phyloP scores from a whole-genome alignment of 208 protist species.

The Trypanosomatidae sp. region DNA sequence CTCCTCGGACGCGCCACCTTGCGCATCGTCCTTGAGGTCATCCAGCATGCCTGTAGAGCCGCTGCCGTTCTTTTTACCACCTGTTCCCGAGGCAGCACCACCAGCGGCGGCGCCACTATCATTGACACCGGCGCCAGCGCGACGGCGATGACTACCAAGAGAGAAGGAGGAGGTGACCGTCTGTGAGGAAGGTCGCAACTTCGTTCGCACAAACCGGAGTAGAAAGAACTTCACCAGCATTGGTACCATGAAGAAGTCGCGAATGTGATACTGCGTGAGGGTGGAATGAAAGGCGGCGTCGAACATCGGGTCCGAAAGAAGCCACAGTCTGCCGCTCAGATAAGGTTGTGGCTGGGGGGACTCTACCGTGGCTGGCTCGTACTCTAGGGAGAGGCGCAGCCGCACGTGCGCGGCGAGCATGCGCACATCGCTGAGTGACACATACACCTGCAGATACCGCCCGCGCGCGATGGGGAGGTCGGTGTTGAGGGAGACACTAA shows the following conservation, averaged over 20 bases:
- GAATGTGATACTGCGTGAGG: slow-evolving; percentile 59
- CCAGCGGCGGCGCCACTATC: not conserved
- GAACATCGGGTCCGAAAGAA: slow-evolving; percentile 84
- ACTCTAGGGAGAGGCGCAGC: slow-evolving; percentile 51
- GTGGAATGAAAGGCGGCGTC: slow-evolving; percentile 67
- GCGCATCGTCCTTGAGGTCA: not conserved
- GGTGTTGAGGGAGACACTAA: slow-evolving; percentile 61
- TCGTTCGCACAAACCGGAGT: slow-evolving; percentile 53
- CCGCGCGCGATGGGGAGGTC: slow-evolving; percentile 76
- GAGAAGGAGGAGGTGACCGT: slow-evolving; percentile 1
- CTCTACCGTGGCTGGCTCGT: slow-evolving; percentile 69
- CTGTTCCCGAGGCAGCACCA: not conserved
- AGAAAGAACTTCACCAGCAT: slow-evolving; percentile 64
- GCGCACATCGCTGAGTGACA: slow-evolving; percentile 59
- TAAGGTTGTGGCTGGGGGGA: slow-evolving; percentile 56
- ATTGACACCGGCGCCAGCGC: slow-evolving; percentile 1
- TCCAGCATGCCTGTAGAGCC: not conserved
- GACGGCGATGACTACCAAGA: slow-evolving; percentile 8
- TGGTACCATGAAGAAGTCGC: slow-evolving; percentile 71
- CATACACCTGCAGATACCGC: slow-evolving; percentile 66
- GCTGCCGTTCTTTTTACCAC: not conserved
- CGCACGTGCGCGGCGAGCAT: slow-evolving; percentile 48
- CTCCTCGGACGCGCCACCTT: slow-evolving; percentile 5
- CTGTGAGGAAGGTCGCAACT: slow-evolving; percentile 29
- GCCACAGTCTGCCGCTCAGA: slow-evolving; percentile 67